phyloP scores from a whole-genome alignment of 2,329 filamentous ascomycete genomes.

The Aspergillus neoniger region DNA sequence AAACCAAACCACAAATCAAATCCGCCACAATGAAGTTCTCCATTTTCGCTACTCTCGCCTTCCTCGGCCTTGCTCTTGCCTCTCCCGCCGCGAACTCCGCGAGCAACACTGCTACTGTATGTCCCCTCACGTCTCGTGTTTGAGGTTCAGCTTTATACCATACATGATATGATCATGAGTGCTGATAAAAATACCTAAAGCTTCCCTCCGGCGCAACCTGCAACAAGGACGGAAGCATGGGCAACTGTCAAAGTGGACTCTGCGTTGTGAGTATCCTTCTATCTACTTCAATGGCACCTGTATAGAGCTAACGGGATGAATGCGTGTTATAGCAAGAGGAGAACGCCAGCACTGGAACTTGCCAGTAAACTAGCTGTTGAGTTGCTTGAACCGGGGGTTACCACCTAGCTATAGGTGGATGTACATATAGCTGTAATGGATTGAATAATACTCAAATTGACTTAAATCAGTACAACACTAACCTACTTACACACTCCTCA shows the following conservation, averaged over 20 bases:
- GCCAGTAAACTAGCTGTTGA: not conserved
- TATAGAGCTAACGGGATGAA: not conserved
- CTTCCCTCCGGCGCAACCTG: not conserved
- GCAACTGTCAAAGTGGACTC: not conserved
- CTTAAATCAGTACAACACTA: no score
- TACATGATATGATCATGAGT: not conserved
- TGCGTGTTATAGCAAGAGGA: not conserved
- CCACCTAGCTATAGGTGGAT: not conserved
- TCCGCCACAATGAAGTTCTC: not conserved
- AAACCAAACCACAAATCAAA: not conserved
- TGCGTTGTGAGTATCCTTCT: not conserved
- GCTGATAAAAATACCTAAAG: not conserved
- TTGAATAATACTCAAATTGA: not conserved
- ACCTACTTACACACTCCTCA: no score
- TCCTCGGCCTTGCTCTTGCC: not conserved
- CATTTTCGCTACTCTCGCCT: not conserved
- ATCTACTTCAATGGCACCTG: no score
- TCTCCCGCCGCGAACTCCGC: not conserved
- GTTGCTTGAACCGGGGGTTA: no score
- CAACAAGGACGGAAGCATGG: constrained; percentile 6
- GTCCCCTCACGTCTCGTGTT: not conserved
- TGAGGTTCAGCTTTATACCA: not conserved
- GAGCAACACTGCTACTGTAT: not conserved
- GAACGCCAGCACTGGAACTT: not conserved
- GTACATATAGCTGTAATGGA: not conserved